Conservation (phyloP, 140 eudicot genomes). For the Ambrosia hybrid region DNA sequence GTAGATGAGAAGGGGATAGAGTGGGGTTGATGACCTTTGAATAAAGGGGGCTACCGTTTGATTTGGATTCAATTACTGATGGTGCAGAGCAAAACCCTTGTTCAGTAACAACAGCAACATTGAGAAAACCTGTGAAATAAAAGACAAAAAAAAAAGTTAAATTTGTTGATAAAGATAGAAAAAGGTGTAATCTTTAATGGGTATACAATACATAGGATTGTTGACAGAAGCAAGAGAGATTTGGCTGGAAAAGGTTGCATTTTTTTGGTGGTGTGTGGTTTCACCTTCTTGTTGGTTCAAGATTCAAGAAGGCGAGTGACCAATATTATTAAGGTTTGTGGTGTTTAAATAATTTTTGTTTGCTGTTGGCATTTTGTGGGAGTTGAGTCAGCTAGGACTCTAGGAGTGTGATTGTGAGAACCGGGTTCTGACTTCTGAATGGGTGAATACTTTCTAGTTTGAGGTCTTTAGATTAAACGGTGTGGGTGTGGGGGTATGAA, state of each 20-base stretch:
- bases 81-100: constrained; percentile 90
- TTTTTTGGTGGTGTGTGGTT: constrained; percentile 23
- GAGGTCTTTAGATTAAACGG: too few relatives aligned
- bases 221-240: constrained; percentile 39
- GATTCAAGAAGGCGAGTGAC: background rate
- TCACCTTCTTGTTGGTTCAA: constrained; percentile 3
- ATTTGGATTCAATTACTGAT: constrained; percentile 32
- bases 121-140: constrained; percentile 49
- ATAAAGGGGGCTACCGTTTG: constrained; percentile 51
- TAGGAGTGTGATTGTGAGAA: too few relatives aligned
- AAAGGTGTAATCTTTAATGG: constrained; percentile 13
- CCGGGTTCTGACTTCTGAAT: too few relatives aligned
- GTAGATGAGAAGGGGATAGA: constrained; percentile 83
- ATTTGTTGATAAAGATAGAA: background rate
- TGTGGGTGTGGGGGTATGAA: too few relatives aligned
- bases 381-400: too few relatives aligned
- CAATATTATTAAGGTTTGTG: constrained; percentile 19
- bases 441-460: too few relatives aligned
- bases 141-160: background rate
- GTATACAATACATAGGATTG: constrained; percentile 34
- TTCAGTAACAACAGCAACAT: constrained; percentile 32
- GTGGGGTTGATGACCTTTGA: constrained; percentile 88
- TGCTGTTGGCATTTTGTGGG: constrained; percentile 13
- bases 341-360: constrained; percentile 6
- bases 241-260: constrained; percentile 48